Conservation (phyloP, 129 eudicot species). For the Chrysanthemum makinoi region DNA sequence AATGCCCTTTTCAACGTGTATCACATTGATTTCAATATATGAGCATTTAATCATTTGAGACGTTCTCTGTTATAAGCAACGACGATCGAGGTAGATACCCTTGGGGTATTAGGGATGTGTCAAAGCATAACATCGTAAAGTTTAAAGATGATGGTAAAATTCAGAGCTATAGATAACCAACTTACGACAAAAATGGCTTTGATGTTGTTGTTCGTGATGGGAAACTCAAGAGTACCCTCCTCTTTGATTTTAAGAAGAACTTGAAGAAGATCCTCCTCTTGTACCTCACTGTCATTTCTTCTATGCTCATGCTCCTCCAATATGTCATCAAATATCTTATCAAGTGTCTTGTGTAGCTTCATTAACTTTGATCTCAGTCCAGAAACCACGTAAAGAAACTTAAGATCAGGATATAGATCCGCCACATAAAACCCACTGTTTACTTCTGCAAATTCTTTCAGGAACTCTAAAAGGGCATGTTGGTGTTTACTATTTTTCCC, state of each 20-base stretch:
- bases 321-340: constrained; percentile 16
- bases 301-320: neutral
- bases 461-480: too few relatives aligned
- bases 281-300: neutral
- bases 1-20: too few relatives aligned
- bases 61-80: too few relatives aligned
- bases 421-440: constrained; percentile 21
- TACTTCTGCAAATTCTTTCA: neutral
- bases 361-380: constrained; percentile 22
- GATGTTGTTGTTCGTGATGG: constrained; percentile 4
- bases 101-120: too few relatives aligned
- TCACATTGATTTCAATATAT: too few relatives aligned
- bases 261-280: constrained; percentile 25
- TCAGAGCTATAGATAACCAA: neutral
- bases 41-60: too few relatives aligned
- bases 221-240: constrained; percentile 13
- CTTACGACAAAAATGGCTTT: neutral
- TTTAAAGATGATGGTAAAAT: neutral
- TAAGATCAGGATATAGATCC: constrained; percentile 15
- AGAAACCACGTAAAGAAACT: constrained; percentile 12
- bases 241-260: constrained; percentile 19
- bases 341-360: constrained; percentile 20
- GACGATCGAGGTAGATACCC: too few relatives aligned
- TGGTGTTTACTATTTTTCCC: too few relatives aligned
- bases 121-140: neutral